Conservation (phyloP, 2,329 filamentous ascomycete genomes). For the Fusarium torreyae region DNA sequence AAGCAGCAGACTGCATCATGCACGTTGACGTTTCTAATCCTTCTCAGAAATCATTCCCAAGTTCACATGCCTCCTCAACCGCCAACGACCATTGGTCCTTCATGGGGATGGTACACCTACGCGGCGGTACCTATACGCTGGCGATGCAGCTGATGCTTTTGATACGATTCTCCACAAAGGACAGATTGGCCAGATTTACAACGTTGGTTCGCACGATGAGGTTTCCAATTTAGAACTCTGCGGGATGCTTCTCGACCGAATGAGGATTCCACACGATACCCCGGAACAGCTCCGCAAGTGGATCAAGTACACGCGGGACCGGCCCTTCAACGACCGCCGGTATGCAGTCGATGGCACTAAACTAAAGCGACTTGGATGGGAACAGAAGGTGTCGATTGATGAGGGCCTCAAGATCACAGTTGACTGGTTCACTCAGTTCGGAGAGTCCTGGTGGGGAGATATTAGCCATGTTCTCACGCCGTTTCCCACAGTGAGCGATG, state of each 20-base stretch:
- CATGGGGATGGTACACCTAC: constrained; percentile 84
- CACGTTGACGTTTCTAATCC: constrained; percentile 9
- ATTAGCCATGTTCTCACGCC: constrained; percentile 78
- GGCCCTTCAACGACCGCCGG: constrained; percentile 83
- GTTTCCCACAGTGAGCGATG: constrained; percentile 73
- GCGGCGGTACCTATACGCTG: constrained; percentile 82
- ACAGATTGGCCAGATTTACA: constrained; percentile 82
- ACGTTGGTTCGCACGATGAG: constrained; percentile 84
- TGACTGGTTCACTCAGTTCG: constrained; percentile 78
- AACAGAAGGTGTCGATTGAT: constrained; percentile 75
- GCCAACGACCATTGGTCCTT: constrained; percentile 76
- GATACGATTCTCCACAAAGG: constrained; percentile 88
- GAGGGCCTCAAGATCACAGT: constrained; percentile 76
- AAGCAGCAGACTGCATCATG: not conserved
- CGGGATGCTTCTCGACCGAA: constrained; percentile 73
- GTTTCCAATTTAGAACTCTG: constrained; percentile 82
- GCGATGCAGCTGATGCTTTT: constrained; percentile 85
- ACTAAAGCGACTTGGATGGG: constrained; percentile 77
- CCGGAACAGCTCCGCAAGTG: constrained; percentile 71
- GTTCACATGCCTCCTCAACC: constrained; percentile 80
- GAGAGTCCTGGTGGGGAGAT: constrained; percentile 80
- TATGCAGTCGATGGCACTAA: constrained; percentile 81
- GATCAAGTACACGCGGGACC: constrained; percentile 82
- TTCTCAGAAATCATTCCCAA: constrained; percentile 85
- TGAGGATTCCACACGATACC: constrained; percentile 68